Conservation (phyloP, 2,329 filamentous ascomycete species). For the Ascochyta fabae region DNA sequence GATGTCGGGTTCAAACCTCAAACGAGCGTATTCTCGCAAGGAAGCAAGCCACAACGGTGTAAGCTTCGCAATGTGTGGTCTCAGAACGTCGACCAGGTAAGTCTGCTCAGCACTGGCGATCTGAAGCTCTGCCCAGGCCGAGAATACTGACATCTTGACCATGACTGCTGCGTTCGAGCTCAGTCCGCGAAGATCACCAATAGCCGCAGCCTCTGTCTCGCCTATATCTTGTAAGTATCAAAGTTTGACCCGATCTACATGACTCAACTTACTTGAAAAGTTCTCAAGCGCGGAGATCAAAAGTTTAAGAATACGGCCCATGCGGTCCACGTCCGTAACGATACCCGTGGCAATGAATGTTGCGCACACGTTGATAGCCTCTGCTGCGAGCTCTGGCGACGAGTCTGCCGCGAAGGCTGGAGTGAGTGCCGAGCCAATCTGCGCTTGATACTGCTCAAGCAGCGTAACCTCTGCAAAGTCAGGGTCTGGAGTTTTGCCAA, state of each 20-base stretch:
- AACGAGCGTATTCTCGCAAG: constrained; percentile 86
- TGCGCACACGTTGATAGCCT: constrained; percentile 97
- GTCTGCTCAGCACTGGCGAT: constrained; percentile 91
- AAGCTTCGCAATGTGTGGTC: constrained; percentile 85
- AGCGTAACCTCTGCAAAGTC: constrained; percentile 98
- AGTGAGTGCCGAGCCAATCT: constrained; percentile 95
- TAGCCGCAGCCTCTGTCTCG: constrained; percentile 80
- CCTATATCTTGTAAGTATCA: constrained; percentile 43
- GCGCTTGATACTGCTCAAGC: constrained; percentile 96
- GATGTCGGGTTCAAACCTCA: constrained; percentile 96
- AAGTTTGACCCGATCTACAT: not conserved
- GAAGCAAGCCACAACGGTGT: constrained; percentile 95
- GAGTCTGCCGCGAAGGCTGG: constrained; percentile 96
- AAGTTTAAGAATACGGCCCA: constrained; percentile 96
- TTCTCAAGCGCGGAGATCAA: constrained; percentile 90
- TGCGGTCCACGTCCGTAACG: constrained; percentile 96
- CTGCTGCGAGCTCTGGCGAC: constrained; percentile 91
- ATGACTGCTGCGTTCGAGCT: constrained; percentile 97
- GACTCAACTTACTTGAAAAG: constrained; percentile 68
- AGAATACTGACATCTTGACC: constrained; percentile 97
- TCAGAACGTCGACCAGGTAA: constrained; percentile 86
- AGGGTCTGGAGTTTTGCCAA: constrained; percentile 92
- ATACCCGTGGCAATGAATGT: constrained; percentile 97
- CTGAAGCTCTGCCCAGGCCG: constrained; percentile 95
- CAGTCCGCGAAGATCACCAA: constrained; percentile 89